Base-by-base conservation (phyloP, 2,329 filamentous ascomycete genomes). In the Emergomyces pasteurianus region DNA sequence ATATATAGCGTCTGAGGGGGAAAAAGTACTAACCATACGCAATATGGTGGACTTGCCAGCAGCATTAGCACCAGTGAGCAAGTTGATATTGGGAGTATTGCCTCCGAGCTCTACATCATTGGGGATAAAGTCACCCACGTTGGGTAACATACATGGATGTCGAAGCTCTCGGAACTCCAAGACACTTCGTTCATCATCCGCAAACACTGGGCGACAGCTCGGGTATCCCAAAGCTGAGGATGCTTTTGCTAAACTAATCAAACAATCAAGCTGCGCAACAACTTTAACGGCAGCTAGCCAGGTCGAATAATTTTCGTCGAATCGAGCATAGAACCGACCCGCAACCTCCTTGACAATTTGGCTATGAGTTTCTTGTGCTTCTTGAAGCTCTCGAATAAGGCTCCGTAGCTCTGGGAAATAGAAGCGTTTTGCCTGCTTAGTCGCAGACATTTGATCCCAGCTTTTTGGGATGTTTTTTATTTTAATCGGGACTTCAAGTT, bases 371-470 rank as follows among this genome's bases (percentile, higher is more conserved):
- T 99, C 94, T 71, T 96, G 92, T 1, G 91, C 89, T 75, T 99
- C 94, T 71, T 96, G 94, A 21, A 97, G 81, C 67, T 90, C 83
- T 57, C 92, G 87, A 26, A 99, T 91, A 1, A 96, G 83, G 34
- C 83, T 80, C 16, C 88, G 88, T 16, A 97, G 81, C 69, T 95
- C 88, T 0, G 86, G 82, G 67, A 92, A 95, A 77, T 97, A 99
- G 78, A 92, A 99, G 0, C 94, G 87, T 75, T 95, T 96, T 69
- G 95, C 89, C 61, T 87, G 85, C 64, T 88, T 84, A 0, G 94
- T 97, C 0, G 92, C 88, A 4, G 94, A 97, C 91, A 97, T 96
- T 71, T 97, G 92, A 64, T 91, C 86, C 92, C 94, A 99, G 67
- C 79, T 84, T 65, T 88, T 88, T 0, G 94, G 94, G 2, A 99